These are phyloP conservation scores for Sporothrix globosa DNA, from an alignment of 2,329 filamentous ascomycete species.

Conservation along the genomic window DNA sequence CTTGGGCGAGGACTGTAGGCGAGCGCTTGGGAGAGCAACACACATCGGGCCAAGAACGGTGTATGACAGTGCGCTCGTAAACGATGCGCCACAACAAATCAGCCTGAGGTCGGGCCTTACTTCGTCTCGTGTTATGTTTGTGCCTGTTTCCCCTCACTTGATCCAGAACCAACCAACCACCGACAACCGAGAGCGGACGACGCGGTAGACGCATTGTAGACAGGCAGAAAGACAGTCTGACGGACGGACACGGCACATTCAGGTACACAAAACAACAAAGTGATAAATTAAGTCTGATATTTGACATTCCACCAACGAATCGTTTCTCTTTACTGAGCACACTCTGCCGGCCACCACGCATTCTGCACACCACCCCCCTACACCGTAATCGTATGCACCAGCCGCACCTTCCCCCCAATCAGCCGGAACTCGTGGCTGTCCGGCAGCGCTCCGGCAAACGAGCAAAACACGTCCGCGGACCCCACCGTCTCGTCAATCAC, in stretches of 20 bases:
- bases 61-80: background rate
- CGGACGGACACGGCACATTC: constrained; percentile 4
- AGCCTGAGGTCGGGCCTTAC: background rate
- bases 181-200: background rate
- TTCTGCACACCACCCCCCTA: background rate
- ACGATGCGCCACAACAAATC: background rate
- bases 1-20: background rate
- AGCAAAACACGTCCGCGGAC: constrained; percentile 42
- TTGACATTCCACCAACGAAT: too few relatives aligned
- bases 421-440: constrained; percentile 45
- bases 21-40: too few relatives aligned
- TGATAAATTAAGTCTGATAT: too few relatives aligned
- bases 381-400: constrained; percentile 43
- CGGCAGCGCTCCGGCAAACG: constrained; percentile 40
- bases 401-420: constrained; percentile 43
- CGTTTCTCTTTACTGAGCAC: too few relatives aligned
- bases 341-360: background rate
- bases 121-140: background rate
- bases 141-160: background rate
- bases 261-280: background rate
- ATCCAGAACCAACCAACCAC: background rate
- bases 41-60: constrained; percentile 6
- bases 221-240: too few relatives aligned
- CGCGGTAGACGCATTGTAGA: background rate
- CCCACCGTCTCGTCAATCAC: constrained; percentile 42